Base-by-base conservation (phyloP, 176 grass and related monocot genomes). In the Carex parvula region DNA sequence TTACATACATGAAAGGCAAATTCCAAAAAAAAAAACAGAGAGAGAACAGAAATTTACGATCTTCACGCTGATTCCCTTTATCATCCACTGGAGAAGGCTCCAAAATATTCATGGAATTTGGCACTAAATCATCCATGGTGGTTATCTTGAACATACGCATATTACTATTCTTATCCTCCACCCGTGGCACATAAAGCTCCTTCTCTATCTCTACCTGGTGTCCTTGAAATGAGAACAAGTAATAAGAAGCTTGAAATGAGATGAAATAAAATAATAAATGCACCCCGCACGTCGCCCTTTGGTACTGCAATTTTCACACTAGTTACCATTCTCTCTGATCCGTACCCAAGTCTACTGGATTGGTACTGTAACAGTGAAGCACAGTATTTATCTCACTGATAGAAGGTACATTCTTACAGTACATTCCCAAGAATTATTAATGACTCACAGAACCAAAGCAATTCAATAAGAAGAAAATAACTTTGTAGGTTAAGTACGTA, bases 81-180 rank as follows among this genome's bases (percentile, higher is more conserved):
- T 85, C 79, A 89, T 95, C 88, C 9, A 88, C 4, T n/a, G 91
- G 89, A 20, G 88, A 92, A 24, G 96, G 93, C 76, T 99, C 96
- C 83, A 99, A 37, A 81, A 99, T 99, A 26, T 99, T 95, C 96
- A 99, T 95, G 64, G 93, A 95, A 92, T 93, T 95, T 64, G 89
- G 85, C 73, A 95, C 62, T 55, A 99, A 86, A 85, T 99, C 93
- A 77, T 93, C 80, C 83, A 90, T 90, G 56, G 87, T 81, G 32
- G 91, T 94, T 56, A 99, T 95, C 88, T 86, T 95, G 64, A 95
- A 63, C 93, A 95, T 99, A 83, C 87, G 70, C 96, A 99, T 99
- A 83, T 99, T 87, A 60, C 93, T 90, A 84, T 99, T 95, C 75
- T 92, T 99, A 85, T 99, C 93, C 79, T 99, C 96, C 33, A 99